Evolutionary conservation across 495 filamentous ascomycete genomes (phyloP), one percentile per base, ranked within the genome.

Genomic region (Tuber borchii): DNA sequence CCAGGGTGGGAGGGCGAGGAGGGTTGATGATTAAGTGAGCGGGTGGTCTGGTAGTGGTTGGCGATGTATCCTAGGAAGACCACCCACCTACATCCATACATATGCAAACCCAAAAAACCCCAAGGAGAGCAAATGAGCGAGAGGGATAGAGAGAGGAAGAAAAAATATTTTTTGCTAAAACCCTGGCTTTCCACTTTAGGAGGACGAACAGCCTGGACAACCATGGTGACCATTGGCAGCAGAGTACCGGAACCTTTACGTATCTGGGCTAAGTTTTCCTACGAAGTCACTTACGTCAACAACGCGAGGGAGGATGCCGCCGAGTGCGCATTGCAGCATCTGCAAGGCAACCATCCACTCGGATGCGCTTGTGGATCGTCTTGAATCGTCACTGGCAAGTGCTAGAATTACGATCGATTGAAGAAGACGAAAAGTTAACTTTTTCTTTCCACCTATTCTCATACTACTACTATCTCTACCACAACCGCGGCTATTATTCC

Each of bases 301-400:
- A 95, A 95, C 82, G 94, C 94, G 72, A 92, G 89, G 84, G 94
- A 97, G 82, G 94, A 97, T 83, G 94, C 93, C 46, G 93, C 94
- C 80, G 93, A 93, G 84, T 86, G 91, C 75, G 91, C 91, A 71
- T 81, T 94, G 46, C 70, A 79, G 56, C 2, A 72, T 7, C 34
- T 75, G 44, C 37, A 46, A 31, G 26, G 56, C 31, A 22, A 72
- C 8, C 44, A 37, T 7, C 73, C 72, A 56, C 34, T 51, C 0
- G 69, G 37, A 34, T 71, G 68, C 56, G 16, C 46, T 31, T 17
- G 26, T 61, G 7, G 2, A 16, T n/a, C n/a, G 12, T 61, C 2
- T 61, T 61, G 10, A 2, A 1, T 40, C 5, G 10, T 12, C 12
- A 9, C 42, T 43, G 42, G 10, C 22, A n/a, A 61, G 0, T 22